These are phyloP conservation scores for Elsinoe arachidis DNA, from an alignment of 2,329 filamentous ascomycete species.

Conservation along the genomic window DNA sequence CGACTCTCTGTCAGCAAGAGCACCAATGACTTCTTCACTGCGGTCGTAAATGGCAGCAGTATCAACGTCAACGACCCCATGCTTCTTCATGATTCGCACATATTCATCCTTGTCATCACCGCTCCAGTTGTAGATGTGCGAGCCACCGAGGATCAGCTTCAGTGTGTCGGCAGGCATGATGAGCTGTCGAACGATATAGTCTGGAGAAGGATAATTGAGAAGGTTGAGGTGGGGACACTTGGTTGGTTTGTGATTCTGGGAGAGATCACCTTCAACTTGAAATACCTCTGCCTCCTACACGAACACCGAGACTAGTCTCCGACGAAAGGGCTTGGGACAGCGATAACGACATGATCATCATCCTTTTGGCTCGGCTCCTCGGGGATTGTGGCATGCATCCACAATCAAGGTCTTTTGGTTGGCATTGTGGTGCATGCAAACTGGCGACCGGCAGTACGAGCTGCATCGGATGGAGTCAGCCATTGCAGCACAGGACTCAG, in stretches of 20 bases:
- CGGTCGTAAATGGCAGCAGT: conserved; percentile 33
- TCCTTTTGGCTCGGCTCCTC: too few relatives aligned
- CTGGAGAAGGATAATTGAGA: background rate
- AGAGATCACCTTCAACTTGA: background rate
- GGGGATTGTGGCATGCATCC: too few relatives aligned
- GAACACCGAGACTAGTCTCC: background rate
- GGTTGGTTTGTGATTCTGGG: background rate
- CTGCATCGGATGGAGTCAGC: too few relatives aligned
- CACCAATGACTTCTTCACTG: background rate
- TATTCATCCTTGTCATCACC: background rate
- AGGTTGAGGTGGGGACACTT: background rate
- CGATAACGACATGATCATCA: too few relatives aligned
- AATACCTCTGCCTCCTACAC: background rate
- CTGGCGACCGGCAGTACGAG: too few relatives aligned
- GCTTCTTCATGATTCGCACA: conserved; percentile 22
- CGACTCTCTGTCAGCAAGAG: background rate
- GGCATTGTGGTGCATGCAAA: too few relatives aligned
- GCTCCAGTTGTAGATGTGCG: conserved; percentile 2
- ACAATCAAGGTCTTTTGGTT: too few relatives aligned
- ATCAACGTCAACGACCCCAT: conserved; percentile 31
- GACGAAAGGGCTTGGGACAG: background rate
- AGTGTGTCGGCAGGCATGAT: background rate
- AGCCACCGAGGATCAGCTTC: conserved; percentile 1
- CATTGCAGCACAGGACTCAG: too few relatives aligned
- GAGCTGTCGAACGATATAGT: background rate